Conservation (phyloP, 768 basidiomycete species). For the Chalciporus piperatus region DNA sequence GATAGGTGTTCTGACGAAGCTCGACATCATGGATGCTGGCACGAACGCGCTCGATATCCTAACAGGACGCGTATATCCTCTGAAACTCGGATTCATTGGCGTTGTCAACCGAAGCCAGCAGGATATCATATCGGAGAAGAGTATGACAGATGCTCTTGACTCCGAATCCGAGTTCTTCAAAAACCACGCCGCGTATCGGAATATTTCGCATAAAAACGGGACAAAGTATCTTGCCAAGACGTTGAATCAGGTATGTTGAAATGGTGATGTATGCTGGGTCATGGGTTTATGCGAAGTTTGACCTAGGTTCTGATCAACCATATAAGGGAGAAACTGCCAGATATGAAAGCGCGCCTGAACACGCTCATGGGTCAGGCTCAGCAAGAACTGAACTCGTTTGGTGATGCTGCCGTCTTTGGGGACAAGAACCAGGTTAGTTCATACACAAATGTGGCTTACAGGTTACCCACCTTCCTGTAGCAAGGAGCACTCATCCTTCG, state of each 20-base stretch:
- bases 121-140: constrained; percentile 88
- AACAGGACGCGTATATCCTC: constrained; percentile 94
- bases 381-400: constrained; percentile 95
- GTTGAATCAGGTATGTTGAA: constrained; percentile 74
- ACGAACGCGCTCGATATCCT: constrained; percentile 96
- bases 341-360: constrained; percentile 98
- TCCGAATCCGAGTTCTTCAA: constrained; percentile 91
- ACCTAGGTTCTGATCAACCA: constrained; percentile 88
- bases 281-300: background rate
- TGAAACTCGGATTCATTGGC: constrained; percentile 97
- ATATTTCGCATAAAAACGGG: constrained; percentile 97
- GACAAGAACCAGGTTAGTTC: constrained; percentile 74
- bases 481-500: constrained; percentile 89
- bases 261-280: background rate
- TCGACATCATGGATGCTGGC: constrained; percentile 99
- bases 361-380: constrained; percentile 99
- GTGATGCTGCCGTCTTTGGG: constrained; percentile 88
- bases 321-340: constrained; percentile 96
- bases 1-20: constrained; percentile 94
- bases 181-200: constrained; percentile 86
- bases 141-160: constrained; percentile 79
- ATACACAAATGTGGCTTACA: background rate
- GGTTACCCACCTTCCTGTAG: constrained; percentile 33
- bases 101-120: constrained; percentile 97
- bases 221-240: constrained; percentile 92